phyloP scores from a whole-genome alignment of 129 eudicot species.

The Mikania micrantha region DNA sequence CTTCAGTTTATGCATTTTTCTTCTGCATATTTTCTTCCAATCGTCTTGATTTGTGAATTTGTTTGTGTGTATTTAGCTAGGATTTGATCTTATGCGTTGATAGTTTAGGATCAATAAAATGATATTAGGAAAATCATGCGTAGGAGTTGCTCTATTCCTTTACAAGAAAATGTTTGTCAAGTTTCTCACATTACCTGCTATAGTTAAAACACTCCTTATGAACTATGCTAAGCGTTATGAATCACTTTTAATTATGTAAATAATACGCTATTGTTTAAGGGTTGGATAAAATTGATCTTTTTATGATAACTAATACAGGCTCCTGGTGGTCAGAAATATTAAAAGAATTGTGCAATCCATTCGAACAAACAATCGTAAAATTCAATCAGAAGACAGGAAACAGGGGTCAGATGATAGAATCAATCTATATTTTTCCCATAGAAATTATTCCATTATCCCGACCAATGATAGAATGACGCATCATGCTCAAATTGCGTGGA shows the following conservation, averaged over 20 bases:
- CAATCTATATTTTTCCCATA: constrained; percentile 31
- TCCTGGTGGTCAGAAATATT: constrained; percentile 37
- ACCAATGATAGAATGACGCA: constrained; percentile 31
- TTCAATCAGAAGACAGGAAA: constrained; percentile 28
- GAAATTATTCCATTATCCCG: constrained; percentile 28
- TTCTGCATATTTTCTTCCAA: background rate
- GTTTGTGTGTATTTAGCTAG: background rate
- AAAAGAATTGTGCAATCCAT: constrained; percentile 38
- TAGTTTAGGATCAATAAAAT: no score
- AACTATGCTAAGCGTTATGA: background rate
- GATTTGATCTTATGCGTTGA: no score
- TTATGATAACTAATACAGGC: constrained; percentile 32
- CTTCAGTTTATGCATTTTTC: constrained; percentile 1
- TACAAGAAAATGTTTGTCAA: no score
- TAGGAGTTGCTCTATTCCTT: background rate
- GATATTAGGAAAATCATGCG: no score
- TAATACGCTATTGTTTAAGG: background rate
- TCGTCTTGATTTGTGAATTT: background rate
- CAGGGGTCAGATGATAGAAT: constrained; percentile 26
- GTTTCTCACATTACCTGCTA: background rate
- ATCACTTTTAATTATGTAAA: background rate
- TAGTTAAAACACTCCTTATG: background rate
- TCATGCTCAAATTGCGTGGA: constrained; percentile 65
- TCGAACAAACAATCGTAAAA: constrained; percentile 24
- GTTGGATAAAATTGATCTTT: background rate